A percentile compares a stretch with the other conserved stretches of the same genome.
These are phyloP conservation scores for Phialophora macrospora DNA, from an alignment of 2,329 filamentous ascomycete genomes.

Conservation along the genomic window DNA sequence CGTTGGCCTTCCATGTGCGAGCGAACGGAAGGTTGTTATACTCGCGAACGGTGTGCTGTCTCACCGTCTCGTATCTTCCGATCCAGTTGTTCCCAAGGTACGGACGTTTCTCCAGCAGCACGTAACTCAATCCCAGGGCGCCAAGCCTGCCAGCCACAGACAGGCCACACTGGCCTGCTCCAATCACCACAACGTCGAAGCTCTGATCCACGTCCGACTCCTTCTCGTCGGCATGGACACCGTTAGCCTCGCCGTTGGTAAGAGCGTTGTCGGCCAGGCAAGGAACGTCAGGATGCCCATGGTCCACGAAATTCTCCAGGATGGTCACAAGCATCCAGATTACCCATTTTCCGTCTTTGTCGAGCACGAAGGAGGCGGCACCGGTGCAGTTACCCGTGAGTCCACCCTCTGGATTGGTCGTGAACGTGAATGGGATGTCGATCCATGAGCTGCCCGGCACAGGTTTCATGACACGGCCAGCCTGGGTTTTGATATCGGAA, in stretches of 20 bases:
- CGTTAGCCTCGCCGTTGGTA: background rate
- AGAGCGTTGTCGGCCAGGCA: background rate
- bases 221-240: background rate
- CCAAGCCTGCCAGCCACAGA: conserved; percentile 51
- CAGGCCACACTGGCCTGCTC: conserved; percentile 54
- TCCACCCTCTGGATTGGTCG: conserved; percentile 9
- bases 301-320: conserved; percentile 37
- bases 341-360: conserved; percentile 35
- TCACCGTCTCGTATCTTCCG: conserved; percentile 53
- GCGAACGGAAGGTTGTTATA: conserved; percentile 41
- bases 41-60: conserved; percentile 37
- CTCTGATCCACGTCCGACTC: conserved; percentile 39
- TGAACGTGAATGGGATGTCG: conserved; percentile 22
- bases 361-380: conserved; percentile 35
- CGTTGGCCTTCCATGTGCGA: conserved; percentile 38
- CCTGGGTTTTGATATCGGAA: conserved; percentile 21
- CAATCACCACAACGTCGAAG: conserved; percentile 45
- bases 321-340: conserved; percentile 41
- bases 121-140: conserved; percentile 49
- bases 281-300: conserved; percentile 37
- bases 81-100: conserved; percentile 55
- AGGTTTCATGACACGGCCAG: conserved; percentile 15
- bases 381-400: conserved; percentile 35
- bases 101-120: conserved; percentile 53
- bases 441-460: conserved; percentile 24